Evolutionary conservation across 2,329 filamentous ascomycete genomes (phyloP), one percentile per base, ranked within the genome.

Genomic region (Emydomyces testavorans): DNA sequence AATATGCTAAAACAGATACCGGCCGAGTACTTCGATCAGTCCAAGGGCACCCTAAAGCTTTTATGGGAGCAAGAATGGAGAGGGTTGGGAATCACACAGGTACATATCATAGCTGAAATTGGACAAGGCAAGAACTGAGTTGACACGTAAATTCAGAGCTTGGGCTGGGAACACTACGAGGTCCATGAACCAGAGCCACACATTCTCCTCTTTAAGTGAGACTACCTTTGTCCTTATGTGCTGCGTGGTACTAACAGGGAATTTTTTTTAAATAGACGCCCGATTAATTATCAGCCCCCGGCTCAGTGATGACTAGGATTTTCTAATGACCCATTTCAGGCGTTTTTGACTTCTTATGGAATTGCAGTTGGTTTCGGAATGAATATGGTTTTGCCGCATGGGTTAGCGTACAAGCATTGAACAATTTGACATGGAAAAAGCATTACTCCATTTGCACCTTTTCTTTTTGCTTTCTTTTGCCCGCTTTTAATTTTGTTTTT

Each of bases 1-100:
- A 82, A 87, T 58, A 98, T 98, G 92, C 80, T 98, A 55, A 96
- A 96, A 70, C 84, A 79, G 34, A 96, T 98, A 57, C 92, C 92
- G 16, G 83, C 89, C 65, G 90, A 95, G 54, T 94, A 94, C 68
- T 90, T 94, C 62, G 89, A 95, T 66, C 76, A 80, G 43, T 72
- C 79, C 45, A 87, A 94, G 68, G 92, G 92, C 53, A 96, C 90
- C 4, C 71, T 98, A 67, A 98, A 96, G 73, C 72, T 98, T 57
- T 71, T 98, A 52, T 95, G 90, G 89, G 92, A 98, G 67, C 90
- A 96, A 56, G 92, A 98, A 71, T 98, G 92, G 92, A 82, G 92
- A 68, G 88, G 84, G 29, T 76, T 98, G 62, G 92, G 92, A 43
- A 98, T 98, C 64, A 98, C 92, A 56, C 90, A 94, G 81, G 88